Base-by-base conservation (phyloP, 2,329 filamentous ascomycete species). In the Fulvia fulva region DNA sequence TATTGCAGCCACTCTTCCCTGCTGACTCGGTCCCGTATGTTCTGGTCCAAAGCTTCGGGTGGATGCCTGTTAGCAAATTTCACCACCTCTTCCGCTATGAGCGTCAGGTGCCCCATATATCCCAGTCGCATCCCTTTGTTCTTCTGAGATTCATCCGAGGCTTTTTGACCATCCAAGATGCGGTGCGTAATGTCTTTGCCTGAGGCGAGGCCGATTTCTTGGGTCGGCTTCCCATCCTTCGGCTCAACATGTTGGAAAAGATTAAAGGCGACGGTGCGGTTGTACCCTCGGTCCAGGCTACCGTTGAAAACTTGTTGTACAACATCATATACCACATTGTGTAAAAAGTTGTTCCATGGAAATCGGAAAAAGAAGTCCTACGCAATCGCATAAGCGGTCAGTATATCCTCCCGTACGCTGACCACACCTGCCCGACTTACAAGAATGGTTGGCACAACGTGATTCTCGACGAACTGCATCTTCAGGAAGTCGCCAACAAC, bases 261-360 rank as follows among this genome's bases (percentile, higher is more conserved):
- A 65, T 96, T 93, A 59, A 97, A 88, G 12, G 94, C 93, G 53
- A 99, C 79, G 50, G 86, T 87, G 11, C 90, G 87, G 74, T 99
- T 99, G 77, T 88, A 97, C 26, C 94, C 92, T 60, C 91, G 88
- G 67, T 97, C 93, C 89, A 99, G 96, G 0, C 91, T 91, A 8
- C 94, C 94, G 71, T 99, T 99, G 75, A 99, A 97, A 0, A 99
- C 94, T 78, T 99, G 94, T 74, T 99, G 94, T 45, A 99, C 90
- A 70, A 99, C 92, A 73, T 99, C 94, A 72, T 99, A 99, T 50
- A 99, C 94, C 45, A 99, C 94, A 70, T 99, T 99, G 76, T 99
- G 94, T 46, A 99, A 82, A 71, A 99, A 99, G 74, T 99, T 99
- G 76, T 99, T 99, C 94, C 94, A 99, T 1, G 94, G 93, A 70